phyloP scores from a whole-genome alignment of 2,329 filamentous ascomycete species.

The Xylaria sp. region DNA sequence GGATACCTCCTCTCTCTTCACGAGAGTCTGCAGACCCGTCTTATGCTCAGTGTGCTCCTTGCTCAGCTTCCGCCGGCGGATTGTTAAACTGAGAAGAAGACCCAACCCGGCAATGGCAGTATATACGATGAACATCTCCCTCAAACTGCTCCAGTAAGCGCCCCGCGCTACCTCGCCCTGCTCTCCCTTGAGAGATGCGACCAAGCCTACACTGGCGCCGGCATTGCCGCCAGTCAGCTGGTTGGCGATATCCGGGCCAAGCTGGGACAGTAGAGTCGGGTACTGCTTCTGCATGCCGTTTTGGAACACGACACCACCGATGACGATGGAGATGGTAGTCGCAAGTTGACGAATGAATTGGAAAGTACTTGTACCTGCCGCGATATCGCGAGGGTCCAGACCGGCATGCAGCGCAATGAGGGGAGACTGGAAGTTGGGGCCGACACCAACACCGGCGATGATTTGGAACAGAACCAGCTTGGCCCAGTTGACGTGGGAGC shows the following conservation, averaged over 20 bases:
- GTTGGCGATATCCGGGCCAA: slow-evolving; percentile 43
- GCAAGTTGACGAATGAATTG: slow-evolving; percentile 64
- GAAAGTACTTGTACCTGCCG: slow-evolving; percentile 62
- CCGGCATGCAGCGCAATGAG: slow-evolving; percentile 63
- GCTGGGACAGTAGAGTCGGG: slow-evolving; percentile 40
- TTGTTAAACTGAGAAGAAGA: slow-evolving; percentile 42
- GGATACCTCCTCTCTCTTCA: slow-evolving; percentile 9
- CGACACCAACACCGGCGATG: slow-evolving; percentile 58
- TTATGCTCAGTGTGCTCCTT: slow-evolving; percentile 53
- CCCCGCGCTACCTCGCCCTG: slow-evolving; percentile 34
- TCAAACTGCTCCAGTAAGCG: slow-evolving; percentile 47
- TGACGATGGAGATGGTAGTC: slow-evolving; percentile 61
- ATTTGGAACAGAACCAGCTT: slow-evolving; percentile 58
- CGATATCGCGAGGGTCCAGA: slow-evolving; percentile 58
- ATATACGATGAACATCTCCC: slow-evolving; percentile 55
- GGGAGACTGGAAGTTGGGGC: slow-evolving; percentile 64
- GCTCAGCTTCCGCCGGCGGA: slow-evolving; percentile 47
- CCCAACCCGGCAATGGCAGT: slow-evolving; percentile 45
- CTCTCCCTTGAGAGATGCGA: slow-evolving; percentile 39
- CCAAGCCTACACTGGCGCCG: slow-evolving; percentile 46
- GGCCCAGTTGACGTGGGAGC: slow-evolving; percentile 48
- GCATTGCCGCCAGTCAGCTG: slow-evolving; percentile 47
- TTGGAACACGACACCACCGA: slow-evolving; percentile 75
- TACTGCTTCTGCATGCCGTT: slow-evolving; percentile 62
- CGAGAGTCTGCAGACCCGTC: slow-evolving; percentile 47